Conservation (phyloP, 371 early-diverging fungal genomes). For the Apophysomyces sp. region DNA sequence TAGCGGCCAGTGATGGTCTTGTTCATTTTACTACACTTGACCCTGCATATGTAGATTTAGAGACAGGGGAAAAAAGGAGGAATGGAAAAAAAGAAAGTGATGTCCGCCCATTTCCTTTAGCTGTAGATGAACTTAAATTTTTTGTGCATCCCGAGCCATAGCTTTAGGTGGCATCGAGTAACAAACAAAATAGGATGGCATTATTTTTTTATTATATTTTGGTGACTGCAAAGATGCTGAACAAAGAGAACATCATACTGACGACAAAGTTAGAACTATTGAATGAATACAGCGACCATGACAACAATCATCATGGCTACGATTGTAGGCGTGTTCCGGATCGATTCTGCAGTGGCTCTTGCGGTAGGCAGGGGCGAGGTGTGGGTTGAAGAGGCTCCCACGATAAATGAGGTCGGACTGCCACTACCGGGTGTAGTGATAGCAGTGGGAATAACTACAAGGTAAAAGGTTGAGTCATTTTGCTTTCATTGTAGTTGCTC, state of each 20-base stretch:
- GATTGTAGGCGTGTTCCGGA: neutral
- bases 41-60: neutral
- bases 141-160: neutral
- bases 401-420: neutral
- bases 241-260: neutral
- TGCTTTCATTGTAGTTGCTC: too few relatives aligned
- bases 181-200: too few relatives aligned
- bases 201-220: neutral
- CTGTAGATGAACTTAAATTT: neutral
- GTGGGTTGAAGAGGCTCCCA: neutral
- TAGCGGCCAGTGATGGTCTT: too few relatives aligned
- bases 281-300: neutral
- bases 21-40: neutral
- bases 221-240: neutral
- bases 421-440: neutral
- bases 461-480: too few relatives aligned
- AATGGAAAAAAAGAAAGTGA: slow-evolving; percentile 1
- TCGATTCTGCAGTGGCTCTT: neutral
- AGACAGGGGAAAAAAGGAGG: neutral
- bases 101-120: slow-evolving; percentile 1
- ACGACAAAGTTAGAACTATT: neutral
- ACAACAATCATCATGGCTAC: slow-evolving; percentile 2
- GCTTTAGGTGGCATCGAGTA: neutral
- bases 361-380: neutral
- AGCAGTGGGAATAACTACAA: neutral